Evolutionary conservation across 192 early-diverging fungal species (phyloP), one percentile per base, ranked within the genome.

Genomic region (Coemansia umbellata): DNA sequence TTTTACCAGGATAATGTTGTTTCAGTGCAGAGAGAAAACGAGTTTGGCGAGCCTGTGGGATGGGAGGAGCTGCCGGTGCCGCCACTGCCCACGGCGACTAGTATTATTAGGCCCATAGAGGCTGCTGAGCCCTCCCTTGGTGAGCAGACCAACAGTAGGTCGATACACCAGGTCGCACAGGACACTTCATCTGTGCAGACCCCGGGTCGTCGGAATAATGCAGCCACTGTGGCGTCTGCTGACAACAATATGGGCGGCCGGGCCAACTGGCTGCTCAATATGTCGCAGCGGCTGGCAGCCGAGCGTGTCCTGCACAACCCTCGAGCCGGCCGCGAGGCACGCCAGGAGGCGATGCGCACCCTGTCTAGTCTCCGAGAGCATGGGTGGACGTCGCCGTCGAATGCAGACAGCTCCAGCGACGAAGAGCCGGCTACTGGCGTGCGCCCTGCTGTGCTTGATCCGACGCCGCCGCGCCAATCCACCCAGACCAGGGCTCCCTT

Each of bases 1-100:
- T 75, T 75, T 26, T 75, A 75, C 31, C 66, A 75, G 50, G 66
- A 75, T 49, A 75, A 75, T 23, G 72, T 75, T 1, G 6, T 22
- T 28, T 60, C 72, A 3, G 61, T 75, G 15, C 66, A 63, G 54
- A 55, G 72, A 14, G 61, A 75, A 21, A 50, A 68, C 42, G 72
- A 75, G 5, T 26, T 18, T 10, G 66, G 72, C 18, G 62, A 60
- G 11, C 61, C 47, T 0, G 66, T 75, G 3, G 57, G 60, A 9
- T 75, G 72, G 65, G 60, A 69, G 8, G 65, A 68, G 13, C 47
- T 75, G 37, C 66, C 66, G 3, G 19, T 49, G 10, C 66, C 66
- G 18, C 66, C 66, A 5, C 51, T 61, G 4, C 72, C 66, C 3
- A 32, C 44, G 7, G 43, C 72, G 4, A 53, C 58, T 14, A 28